phyloP scores from a whole-genome alignment of 441 rosid species.

The Erodium trifolium region DNA sequence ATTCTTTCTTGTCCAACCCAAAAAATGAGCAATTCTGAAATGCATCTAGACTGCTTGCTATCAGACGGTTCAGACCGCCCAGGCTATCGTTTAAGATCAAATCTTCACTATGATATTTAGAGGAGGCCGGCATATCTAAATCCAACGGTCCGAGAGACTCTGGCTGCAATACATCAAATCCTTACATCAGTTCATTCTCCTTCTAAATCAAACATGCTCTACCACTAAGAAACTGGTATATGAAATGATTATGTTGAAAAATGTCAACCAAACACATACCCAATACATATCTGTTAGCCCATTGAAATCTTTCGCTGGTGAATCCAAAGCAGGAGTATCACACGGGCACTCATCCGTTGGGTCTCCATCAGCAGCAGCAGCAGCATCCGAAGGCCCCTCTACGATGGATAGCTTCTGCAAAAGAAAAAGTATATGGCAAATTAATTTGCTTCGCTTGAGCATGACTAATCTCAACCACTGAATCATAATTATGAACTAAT shows the following conservation, averaged over 20 bases:
- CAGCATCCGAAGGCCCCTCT: conserved; percentile 25
- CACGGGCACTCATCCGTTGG: conserved; percentile 38
- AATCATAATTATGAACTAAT: conserved; percentile 10
- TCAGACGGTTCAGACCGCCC: conserved; percentile 72
- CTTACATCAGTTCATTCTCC: too few relatives aligned
- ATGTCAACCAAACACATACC: conserved; percentile 33
- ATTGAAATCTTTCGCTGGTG: conserved; percentile 40
- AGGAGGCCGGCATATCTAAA: conserved; percentile 48
- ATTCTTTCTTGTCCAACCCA: conserved; percentile 67
- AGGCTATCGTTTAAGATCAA: conserved; percentile 68
- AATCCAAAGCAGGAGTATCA: conserved; percentile 32
- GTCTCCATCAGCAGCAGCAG: conserved; percentile 32
- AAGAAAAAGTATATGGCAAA: too few relatives aligned
- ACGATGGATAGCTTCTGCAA: conserved; percentile 33
- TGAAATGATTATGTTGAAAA: background rate
- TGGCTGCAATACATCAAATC: conserved; percentile 36
- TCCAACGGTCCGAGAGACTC: conserved; percentile 84
- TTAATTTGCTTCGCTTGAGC: too few relatives aligned
- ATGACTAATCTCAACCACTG: too few relatives aligned
- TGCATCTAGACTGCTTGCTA: conserved; percentile 89
- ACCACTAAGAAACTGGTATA: too few relatives aligned
- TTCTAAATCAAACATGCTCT: too few relatives aligned
- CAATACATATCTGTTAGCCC: conserved; percentile 75
- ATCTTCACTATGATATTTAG: conserved; percentile 62
- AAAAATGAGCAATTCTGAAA: conserved; percentile 83